Evolutionary conservation across 1,284 basidiomycete species (phyloP), one percentile per base, ranked within the genome.

Genomic region (Albatrellus sp.): DNA sequence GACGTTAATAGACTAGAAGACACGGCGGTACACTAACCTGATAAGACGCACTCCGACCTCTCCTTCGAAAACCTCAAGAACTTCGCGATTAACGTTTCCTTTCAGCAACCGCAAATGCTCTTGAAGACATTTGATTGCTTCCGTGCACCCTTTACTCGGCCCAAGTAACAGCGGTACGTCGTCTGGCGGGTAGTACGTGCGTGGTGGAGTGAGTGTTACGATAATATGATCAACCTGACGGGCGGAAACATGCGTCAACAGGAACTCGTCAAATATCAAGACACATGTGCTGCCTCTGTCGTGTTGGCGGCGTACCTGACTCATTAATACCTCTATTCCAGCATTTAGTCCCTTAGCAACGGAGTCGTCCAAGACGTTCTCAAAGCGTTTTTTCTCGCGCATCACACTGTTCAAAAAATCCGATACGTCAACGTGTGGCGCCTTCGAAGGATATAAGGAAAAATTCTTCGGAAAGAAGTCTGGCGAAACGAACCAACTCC

Each of bases 31-130:
- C 30, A 65, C 75, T 56, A 48, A 96, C 93, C 75, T 80, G 56
- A 96, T 87, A 14, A 98, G 63, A 19, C 96, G 79, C 48, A 96
- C 81, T 1, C 93, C 92, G 39, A 98, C 86, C 62, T 99, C 94
- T 63, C 94, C 87, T 59, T 98, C 90, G 62, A 98, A 98, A 1
- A 98, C 92, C 55, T 98, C 94, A 16, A 98, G 66, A 2, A 98
- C 90, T 52, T 97, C 92, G 60, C 91, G 90, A 57, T 88, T 93
- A 29, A 94, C 93, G 51, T 88, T 96, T 0, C 92, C 93, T 51
- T 85, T 85, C 37, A 98, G 66, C 42, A 98, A 70, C 53, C 82
- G 80, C 58, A 92, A 96, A 63, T 98, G 94, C 65, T 76, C 81
- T 53, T 87, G 77, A 31, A 98, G 67, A 57, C 90, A 93, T 46